Evolutionary conservation across 306 rosid genomes (phyloP).

Genomic region (Cucumis cinereus): DNA sequence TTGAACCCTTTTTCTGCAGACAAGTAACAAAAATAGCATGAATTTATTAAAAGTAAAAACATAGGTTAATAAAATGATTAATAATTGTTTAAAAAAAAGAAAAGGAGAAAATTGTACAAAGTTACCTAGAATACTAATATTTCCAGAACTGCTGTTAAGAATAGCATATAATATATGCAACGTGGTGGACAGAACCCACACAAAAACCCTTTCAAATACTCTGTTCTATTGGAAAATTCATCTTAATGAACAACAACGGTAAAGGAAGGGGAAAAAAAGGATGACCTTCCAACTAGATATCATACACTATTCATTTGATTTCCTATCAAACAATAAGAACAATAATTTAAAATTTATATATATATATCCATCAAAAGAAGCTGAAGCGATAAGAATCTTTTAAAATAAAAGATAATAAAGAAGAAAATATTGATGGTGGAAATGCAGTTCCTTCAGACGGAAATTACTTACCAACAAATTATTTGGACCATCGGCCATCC

Average conservation of each 20-base stretch:
- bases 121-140: not conserved
- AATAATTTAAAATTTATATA: not conserved
- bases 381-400: too few relatives aligned
- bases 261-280: not conserved
- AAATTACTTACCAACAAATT: conserved; percentile 59
- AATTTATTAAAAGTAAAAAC: not conserved
- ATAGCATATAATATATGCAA: not conserved
- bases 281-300: not conserved
- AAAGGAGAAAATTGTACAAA: not conserved
- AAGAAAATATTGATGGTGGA: not conserved
- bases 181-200: not conserved
- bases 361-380: not conserved
- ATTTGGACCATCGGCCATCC: conserved; percentile 77
- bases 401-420: not conserved
- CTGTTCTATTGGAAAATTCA: not conserved
- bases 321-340: not conserved
- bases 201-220: not conserved
- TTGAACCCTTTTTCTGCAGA: conserved; percentile 61
- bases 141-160: not conserved
- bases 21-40: conserved; percentile 5
- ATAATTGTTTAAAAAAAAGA: not conserved
- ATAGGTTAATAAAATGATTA: not conserved
- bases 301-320: not conserved
- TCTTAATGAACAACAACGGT: not conserved
- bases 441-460: not conserved